Evolutionary conservation across 306 rosid species (phyloP).

Genomic region (Luffa aegyptiaca): DNA sequence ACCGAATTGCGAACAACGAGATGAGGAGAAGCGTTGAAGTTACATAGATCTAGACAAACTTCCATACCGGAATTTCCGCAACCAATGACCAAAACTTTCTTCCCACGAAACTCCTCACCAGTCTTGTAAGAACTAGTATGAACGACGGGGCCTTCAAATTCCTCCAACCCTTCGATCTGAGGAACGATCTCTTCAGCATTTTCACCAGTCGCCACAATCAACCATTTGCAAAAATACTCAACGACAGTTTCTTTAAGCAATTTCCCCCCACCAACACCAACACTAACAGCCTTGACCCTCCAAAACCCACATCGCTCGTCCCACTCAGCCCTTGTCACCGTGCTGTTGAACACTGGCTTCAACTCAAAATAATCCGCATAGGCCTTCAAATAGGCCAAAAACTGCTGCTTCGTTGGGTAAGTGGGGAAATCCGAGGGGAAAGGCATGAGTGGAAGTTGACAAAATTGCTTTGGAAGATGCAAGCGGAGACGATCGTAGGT

Average conservation of each 20-base stretch:
- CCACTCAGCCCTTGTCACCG: slow-evolving; percentile 46
- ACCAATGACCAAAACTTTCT: slow-evolving; percentile 80
- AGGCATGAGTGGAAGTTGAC: slow-evolving; percentile 67
- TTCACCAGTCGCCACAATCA: slow-evolving; percentile 87
- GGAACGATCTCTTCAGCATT: slow-evolving; percentile 65
- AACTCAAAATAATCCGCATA: slow-evolving; percentile 50
- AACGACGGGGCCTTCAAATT: slow-evolving; percentile 44
- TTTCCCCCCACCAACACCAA: neutral
- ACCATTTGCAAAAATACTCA: slow-evolving; percentile 51
- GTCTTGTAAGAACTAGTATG: slow-evolving; percentile 72
- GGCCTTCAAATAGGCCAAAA: slow-evolving; percentile 38
- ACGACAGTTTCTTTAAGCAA: slow-evolving; percentile 7
- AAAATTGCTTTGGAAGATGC: slow-evolving; percentile 87
- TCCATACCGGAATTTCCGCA: slow-evolving; percentile 99
- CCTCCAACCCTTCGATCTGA: slow-evolving; percentile 46
- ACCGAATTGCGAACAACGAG: slow-evolving; percentile 78
- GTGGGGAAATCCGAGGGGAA: slow-evolving; percentile 70
- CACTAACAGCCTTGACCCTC: slow-evolving; percentile 32
- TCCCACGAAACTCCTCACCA: slow-evolving; percentile 53
- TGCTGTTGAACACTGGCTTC: slow-evolving; percentile 36
- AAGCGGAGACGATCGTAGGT: slow-evolving; percentile 85
- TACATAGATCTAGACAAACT: slow-evolving; percentile 78
- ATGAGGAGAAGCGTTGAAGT: slow-evolving; percentile 66
- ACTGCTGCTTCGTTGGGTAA: slow-evolving; percentile 79
- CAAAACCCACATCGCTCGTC: slow-evolving; percentile 33